Conservation (phyloP, 192 early-diverging fungal species). For the Coemansia sp. region DNA sequence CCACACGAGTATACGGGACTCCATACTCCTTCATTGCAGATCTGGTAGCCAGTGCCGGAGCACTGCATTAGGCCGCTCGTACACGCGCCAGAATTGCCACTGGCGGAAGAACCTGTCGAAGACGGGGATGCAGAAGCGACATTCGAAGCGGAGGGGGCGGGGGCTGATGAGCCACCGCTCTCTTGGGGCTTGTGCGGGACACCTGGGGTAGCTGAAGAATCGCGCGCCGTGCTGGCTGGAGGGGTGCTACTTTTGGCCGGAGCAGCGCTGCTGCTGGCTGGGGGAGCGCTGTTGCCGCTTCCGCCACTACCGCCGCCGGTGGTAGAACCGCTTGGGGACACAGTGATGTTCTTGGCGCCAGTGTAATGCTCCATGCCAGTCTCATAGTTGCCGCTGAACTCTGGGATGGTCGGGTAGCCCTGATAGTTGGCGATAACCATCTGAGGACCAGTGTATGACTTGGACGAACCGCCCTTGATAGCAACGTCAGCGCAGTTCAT, state of each 20-base stretch:
- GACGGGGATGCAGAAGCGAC: constrained; percentile 2
- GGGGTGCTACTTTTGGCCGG: not conserved
- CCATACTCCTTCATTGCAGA: constrained; percentile 32
- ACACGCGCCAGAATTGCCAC: constrained; percentile 12
- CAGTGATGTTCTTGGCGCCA: constrained; percentile 27
- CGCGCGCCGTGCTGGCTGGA: not conserved
- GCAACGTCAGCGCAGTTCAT: constrained; percentile 40
- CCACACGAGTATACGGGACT: constrained; percentile 33
- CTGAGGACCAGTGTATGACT: constrained; percentile 37
- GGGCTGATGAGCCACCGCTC: not conserved
- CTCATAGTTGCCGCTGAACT: constrained; percentile 48
- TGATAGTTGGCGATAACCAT: constrained; percentile 46
- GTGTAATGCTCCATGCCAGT: constrained; percentile 40
- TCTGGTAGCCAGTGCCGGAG: constrained; percentile 34
- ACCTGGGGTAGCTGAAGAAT: not conserved
- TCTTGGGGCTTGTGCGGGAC: not conserved
- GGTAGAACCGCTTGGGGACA: constrained; percentile 26
- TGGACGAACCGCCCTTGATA: constrained; percentile 27
- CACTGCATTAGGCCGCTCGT: constrained; percentile 28
- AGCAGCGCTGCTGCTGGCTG: not conserved
- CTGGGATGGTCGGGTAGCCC: constrained; percentile 56
- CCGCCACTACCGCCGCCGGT: not conserved
- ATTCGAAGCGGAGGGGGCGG: not conserved
- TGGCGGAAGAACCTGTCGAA: constrained; percentile 14
- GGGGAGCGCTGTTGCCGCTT: not conserved